These are phyloP conservation scores for Copromyces sp. DNA, from an alignment of 495 filamentous ascomycete species.

Conservation along the genomic window DNA sequence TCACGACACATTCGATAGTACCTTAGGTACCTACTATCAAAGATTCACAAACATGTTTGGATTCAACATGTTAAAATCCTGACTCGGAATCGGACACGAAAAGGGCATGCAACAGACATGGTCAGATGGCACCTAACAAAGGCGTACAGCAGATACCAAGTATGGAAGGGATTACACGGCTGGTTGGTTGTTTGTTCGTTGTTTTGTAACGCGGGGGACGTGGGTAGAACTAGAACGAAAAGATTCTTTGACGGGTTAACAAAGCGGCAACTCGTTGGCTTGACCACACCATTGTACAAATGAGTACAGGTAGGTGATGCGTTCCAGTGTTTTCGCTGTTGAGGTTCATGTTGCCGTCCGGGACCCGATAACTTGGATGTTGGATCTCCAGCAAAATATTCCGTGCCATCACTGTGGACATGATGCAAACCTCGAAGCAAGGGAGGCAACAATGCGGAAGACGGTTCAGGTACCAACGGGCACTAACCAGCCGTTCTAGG, in stretches of 20 bases:
- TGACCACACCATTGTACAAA: neutral
- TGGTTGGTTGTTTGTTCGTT: neutral
- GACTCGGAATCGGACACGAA: too few species aligned
- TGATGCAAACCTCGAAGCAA: neutral
- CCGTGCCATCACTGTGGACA: neutral
- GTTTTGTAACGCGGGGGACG: neutral
- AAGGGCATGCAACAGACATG: too few species aligned
- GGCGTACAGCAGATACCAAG: too few species aligned
- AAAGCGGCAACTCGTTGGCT: neutral
- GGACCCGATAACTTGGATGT: neutral
- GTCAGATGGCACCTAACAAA: too few species aligned
- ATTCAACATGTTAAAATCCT: too few species aligned
- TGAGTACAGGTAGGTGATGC: neutral
- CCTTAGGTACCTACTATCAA: too few species aligned
- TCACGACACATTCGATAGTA: too few species aligned
- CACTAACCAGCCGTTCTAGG: too few species aligned
- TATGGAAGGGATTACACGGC: neutral
- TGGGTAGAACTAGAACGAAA: neutral
- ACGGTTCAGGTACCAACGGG: too few species aligned
- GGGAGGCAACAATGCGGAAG: neutral
- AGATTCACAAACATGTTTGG: too few species aligned
- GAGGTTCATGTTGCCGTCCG: neutral
- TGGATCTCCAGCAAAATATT: neutral
- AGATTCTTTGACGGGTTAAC: neutral
- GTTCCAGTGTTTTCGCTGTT: neutral